A percentile compares a stretch with the other conserved stretches of the same genome.
Evolutionary conservation across 495 filamentous ascomycete species (phyloP).

Genomic region (Entonaema liquescens): DNA sequence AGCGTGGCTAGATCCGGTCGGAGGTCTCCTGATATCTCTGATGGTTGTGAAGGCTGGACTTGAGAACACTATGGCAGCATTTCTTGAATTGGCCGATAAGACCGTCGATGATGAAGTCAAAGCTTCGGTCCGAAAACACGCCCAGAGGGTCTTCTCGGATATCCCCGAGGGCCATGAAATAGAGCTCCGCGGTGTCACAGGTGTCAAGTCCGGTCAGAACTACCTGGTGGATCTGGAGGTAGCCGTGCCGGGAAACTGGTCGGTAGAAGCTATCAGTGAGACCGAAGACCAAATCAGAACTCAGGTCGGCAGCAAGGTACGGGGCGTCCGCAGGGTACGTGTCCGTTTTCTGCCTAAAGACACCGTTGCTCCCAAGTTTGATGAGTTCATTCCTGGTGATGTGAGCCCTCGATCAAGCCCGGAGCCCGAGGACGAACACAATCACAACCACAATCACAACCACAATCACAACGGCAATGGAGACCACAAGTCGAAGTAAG

Average conservation of each 20-base stretch:
- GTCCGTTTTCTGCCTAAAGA: constrained; percentile 82
- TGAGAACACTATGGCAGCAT: constrained; percentile 80
- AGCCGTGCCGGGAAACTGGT: constrained; percentile 76
- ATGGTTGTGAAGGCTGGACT: constrained; percentile 93
- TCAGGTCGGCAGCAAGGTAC: constrained; percentile 73
- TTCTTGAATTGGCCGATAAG: constrained; percentile 90
- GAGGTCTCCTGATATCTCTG: constrained; percentile 86
- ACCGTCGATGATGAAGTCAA: constrained; percentile 85
- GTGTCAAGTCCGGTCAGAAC: constrained; percentile 94
- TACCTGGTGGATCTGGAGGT: constrained; percentile 89
- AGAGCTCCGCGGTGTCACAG: constrained; percentile 74
- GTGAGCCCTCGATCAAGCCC: constrained; percentile 68
- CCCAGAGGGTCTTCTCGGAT: constrained; percentile 64
- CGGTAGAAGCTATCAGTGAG: constrained; percentile 69
- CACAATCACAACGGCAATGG: constrained; percentile 46
- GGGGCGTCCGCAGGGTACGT: constrained; percentile 81
- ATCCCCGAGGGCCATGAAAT: constrained; percentile 59
- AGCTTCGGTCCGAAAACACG: constrained; percentile 69
- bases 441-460: constrained; percentile 57
- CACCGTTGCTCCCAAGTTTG: constrained; percentile 62
- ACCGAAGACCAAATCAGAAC: constrained; percentile 77
- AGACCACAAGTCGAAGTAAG: constrained; percentile 45
- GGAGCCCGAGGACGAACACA: constrained; percentile 69
- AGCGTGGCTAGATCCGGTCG: constrained; percentile 93
- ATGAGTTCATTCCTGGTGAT: constrained; percentile 81